Evolutionary conservation across 768 basidiomycete species (phyloP).

Genomic region (Lactarius sanguifluus): DNA sequence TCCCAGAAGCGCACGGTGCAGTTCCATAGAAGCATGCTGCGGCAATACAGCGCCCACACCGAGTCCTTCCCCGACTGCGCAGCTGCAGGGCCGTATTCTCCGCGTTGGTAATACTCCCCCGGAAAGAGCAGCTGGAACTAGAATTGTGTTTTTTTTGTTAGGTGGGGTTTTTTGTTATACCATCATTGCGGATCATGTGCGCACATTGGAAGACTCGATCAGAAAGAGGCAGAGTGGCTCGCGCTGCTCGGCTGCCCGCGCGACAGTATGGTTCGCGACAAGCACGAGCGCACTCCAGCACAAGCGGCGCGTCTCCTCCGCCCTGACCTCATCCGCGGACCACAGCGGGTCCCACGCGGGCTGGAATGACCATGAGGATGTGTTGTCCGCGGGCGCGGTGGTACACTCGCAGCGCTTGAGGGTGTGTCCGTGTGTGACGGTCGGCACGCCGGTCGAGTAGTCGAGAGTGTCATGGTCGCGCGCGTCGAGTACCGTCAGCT

Average conservation of each 20-base stretch:
- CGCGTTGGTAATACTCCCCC: slow-evolving; percentile 62
- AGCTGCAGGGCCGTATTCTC: slow-evolving; percentile 41
- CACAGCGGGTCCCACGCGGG: slow-evolving; percentile 64
- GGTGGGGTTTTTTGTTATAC: neutral
- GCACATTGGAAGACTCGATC: slow-evolving; percentile 65
- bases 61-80: slow-evolving; percentile 64
- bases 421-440: slow-evolving; percentile 38
- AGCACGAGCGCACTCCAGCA: slow-evolving; percentile 75
- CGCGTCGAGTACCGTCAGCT: slow-evolving; percentile 57
- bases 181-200: slow-evolving; percentile 25
- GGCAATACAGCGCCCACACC: slow-evolving; percentile 80
- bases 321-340: slow-evolving; percentile 53
- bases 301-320: slow-evolving; percentile 72
- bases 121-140: slow-evolving; percentile 72
- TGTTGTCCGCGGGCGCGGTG: slow-evolving; percentile 37
- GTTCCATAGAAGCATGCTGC: slow-evolving; percentile 80
- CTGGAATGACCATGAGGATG: slow-evolving; percentile 47
- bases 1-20: slow-evolving; percentile 57
- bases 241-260: slow-evolving; percentile 64
- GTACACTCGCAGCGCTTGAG: slow-evolving; percentile 49
- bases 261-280: slow-evolving; percentile 64
- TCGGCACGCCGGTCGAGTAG: slow-evolving; percentile 48
- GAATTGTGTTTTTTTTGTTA: neutral
- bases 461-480: slow-evolving; percentile 53
- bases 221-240: slow-evolving; percentile 58